Percentiles rank a stretch among this genome's conserved stretches.
Conservation (phyloP, 2,329 filamentous ascomycete genomes). For the Diplodia sapinea region DNA sequence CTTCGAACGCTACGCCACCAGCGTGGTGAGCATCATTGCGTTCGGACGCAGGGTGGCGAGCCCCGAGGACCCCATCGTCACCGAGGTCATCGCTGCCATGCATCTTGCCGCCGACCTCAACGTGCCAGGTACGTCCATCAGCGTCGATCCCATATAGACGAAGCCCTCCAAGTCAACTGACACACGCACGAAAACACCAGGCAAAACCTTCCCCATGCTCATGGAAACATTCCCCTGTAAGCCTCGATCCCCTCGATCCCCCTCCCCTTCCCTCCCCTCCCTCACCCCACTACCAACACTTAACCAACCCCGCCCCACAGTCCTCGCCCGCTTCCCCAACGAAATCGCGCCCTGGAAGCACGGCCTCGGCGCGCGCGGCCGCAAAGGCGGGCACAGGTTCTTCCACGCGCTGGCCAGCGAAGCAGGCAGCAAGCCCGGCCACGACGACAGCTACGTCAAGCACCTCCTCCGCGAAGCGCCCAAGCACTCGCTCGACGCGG, state of each 20-base stretch:
- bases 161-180: conserved; percentile 53
- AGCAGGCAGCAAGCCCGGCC: conserved; percentile 38
- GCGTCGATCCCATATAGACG: too few relatives aligned
- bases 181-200: conserved; percentile 46
- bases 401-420: conserved; percentile 44
- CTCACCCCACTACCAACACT: not conserved
- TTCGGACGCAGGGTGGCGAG: conserved; percentile 61
- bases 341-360: conserved; percentile 45
- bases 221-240: conserved; percentile 60
- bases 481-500: conserved; percentile 39
- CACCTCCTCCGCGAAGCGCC: conserved; percentile 51
- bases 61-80: conserved; percentile 62
- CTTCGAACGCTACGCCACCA: conserved; percentile 61
- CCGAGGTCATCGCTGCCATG: conserved; percentile 65
- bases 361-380: conserved; percentile 40
- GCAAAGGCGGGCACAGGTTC: conserved; percentile 43
- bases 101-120: conserved; percentile 62
- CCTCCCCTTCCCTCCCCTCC: too few relatives aligned
- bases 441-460: conserved; percentile 45
- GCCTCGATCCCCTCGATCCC: conserved; percentile 32
- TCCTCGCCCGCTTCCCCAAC: conserved; percentile 40
- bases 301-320: conserved; percentile 17
- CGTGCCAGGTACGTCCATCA: conserved; percentile 38
- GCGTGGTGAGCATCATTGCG: conserved; percentile 62
- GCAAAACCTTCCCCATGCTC: conserved; percentile 62